Evolutionary conservation across 1,284 basidiomycete genomes (phyloP), one percentile per base, ranked within the genome.

Genomic region (Pisolithus thermaeus): DNA sequence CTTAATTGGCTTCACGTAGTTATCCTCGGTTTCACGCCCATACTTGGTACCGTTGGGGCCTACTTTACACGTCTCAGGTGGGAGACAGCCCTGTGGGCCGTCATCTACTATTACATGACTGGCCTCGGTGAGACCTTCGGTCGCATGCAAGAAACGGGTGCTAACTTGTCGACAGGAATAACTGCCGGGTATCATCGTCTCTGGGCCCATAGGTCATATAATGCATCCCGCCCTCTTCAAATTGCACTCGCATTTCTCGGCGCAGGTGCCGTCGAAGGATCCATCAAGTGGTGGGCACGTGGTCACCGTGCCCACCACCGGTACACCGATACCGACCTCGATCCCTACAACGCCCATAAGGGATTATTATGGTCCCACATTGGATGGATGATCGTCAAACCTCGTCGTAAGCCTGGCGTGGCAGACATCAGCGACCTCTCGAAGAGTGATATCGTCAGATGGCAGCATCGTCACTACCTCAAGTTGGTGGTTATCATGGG

Each of bases 271-370:
- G 88, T 92, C 32, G 81, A 96, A 64, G 92, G 93, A 25, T 92
- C 90, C 18, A 92, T 95, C 71, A 86, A 87, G 67, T 96, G 92
- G 93, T 96, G 93, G 93, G 84, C 84, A n/a, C 81, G 92, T 45
- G 91, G 90, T 53, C 92, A 96, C 75, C 87, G 93, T 56, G 91
- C 93, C 7, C 92, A 96, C 72, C 92, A 95, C 69, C 81, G 92
- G 49, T 95, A 96, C 75, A 96, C 92, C 65, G 94, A 97, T 73
- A 96, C 93, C 61, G 89, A 94, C 53, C 86, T 97, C 55, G 92
- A 96, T 73, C 94, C 92, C 1, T 97, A 96, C 75, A 88, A 89
- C 56, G 92, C 93, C 3, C 87, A 92, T 71, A 82, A 86, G 63
- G 94, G 93, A 23, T 76, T 90, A 58, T 75, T 76, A 56, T 86